Evolutionary conservation across 2,329 filamentous ascomycete genomes (phyloP).

Genomic region (Colletotrichum sp.): DNA sequence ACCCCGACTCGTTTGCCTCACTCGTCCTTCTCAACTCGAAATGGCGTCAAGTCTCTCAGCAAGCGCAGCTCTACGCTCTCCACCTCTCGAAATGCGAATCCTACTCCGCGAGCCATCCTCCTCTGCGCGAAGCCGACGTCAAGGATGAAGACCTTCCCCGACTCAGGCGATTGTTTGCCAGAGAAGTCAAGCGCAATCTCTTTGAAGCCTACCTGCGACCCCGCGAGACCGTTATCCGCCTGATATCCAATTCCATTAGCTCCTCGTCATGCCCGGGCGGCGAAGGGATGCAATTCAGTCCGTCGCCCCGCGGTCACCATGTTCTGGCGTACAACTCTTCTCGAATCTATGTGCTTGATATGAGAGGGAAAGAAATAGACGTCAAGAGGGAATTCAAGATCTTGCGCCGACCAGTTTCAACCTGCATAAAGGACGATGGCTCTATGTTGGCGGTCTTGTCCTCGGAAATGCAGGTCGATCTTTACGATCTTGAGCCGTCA

Average conservation of each 20-base stretch:
- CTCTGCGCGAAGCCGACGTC: slow-evolving; percentile 38
- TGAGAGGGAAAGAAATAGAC: slow-evolving; percentile 61
- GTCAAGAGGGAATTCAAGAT: slow-evolving; percentile 84
- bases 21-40: slow-evolving; percentile 68
- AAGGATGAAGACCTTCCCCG: slow-evolving; percentile 57
- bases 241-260: slow-evolving; percentile 84
- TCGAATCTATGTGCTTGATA: slow-evolving; percentile 79
- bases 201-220: slow-evolving; percentile 80
- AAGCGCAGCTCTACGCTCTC: slow-evolving; percentile 65
- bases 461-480: slow-evolving; percentile 81
- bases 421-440: slow-evolving; percentile 81
- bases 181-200: slow-evolving; percentile 76
- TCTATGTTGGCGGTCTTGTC: slow-evolving; percentile 79
- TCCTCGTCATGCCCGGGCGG: slow-evolving; percentile 83
- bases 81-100: slow-evolving; percentile 68
- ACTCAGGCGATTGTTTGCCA: slow-evolving; percentile 70
- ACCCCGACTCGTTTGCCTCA: slow-evolving; percentile 70
- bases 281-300: slow-evolving; percentile 84
- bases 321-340: slow-evolving; percentile 86
- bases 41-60: slow-evolving; percentile 69
- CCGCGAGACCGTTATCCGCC: slow-evolving; percentile 72
- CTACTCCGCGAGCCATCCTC: slow-evolving; percentile 56
- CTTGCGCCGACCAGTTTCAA: slow-evolving; percentile 73
- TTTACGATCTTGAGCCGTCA: slow-evolving; percentile 74
- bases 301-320: slow-evolving; percentile 76